A percentile compares a stretch with the other conserved stretches of the same genome.
Evolutionary conservation across 2,329 filamentous ascomycete genomes (phyloP).

Genomic region (Alternaria sp.): DNA sequence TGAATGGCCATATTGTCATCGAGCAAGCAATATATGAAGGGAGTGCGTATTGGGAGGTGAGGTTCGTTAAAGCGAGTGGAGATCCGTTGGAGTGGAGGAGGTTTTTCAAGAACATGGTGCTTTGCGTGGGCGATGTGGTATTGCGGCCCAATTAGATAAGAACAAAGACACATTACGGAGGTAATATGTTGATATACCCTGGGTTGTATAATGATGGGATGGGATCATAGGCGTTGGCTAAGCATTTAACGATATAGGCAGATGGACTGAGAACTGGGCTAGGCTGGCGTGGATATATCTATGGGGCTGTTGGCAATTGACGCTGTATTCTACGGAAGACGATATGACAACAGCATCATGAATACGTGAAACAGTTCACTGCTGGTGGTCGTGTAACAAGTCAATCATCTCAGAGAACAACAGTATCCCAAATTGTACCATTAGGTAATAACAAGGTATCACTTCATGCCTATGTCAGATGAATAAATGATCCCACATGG

Average conservation of each 20-base stretch:
- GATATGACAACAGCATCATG: background rate
- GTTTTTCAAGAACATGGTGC: conserved; percentile 94
- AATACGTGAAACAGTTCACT: background rate
- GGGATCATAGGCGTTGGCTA: background rate
- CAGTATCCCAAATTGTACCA: background rate
- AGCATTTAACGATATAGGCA: background rate
- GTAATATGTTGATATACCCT: background rate
- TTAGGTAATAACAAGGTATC: background rate
- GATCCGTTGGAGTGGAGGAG: conserved; percentile 96
- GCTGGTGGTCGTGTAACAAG: background rate
- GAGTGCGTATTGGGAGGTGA: conserved; percentile 76
- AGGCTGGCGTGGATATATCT: background rate
- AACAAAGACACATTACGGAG: background rate
- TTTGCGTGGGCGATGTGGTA: conserved; percentile 86
- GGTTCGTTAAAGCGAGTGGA: conserved; percentile 93
- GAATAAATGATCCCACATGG: background rate
- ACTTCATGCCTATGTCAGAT: background rate
- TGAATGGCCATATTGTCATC: conserved; percentile 79
- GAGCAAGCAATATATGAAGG: conserved; percentile 71
- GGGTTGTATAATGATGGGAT: background rate
- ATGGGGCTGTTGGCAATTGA: background rate
- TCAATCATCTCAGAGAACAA: background rate
- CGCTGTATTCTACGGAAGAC: background rate
- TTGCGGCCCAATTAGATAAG: conserved; percentile 52
- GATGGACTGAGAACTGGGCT: background rate